Evolutionary conservation across 1,139 yeast genomes (phyloP).

Genomic region (Taphrina sp.): DNA sequence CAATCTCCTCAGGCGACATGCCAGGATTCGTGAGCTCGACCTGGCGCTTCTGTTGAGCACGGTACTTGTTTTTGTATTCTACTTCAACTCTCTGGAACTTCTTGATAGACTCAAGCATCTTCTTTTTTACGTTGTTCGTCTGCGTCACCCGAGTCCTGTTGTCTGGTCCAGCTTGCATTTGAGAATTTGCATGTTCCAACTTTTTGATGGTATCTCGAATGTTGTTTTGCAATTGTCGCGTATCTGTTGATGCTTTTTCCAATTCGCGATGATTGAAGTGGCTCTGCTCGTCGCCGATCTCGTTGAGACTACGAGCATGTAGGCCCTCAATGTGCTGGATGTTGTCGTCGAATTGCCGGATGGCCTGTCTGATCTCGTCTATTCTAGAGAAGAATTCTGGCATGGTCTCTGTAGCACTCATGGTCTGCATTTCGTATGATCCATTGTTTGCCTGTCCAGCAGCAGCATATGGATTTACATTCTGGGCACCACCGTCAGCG

Average conservation of each 20-base stretch:
- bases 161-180: conserved; percentile 41
- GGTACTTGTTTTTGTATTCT: conserved; percentile 77
- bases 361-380: conserved; percentile 73
- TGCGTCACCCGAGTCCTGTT: conserved; percentile 84
- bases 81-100: conserved; percentile 85
- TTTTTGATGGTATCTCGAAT: conserved; percentile 74
- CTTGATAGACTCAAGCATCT: conserved; percentile 81
- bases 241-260: conserved; percentile 73
- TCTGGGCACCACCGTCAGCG: conserved; percentile 11
- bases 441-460: conserved; percentile 1
- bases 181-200: conserved; percentile 67
- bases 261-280: conserved; percentile 70
- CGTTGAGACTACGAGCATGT: conserved; percentile 80
- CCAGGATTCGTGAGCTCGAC: conserved; percentile 90
- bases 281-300: conserved; percentile 72
- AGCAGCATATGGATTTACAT: conserved; percentile 20
- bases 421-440: conserved; percentile 27
- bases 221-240: conserved; percentile 70
- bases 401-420: conserved; percentile 22
- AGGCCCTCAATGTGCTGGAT: conserved; percentile 75
- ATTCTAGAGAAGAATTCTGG: conserved; percentile 49
- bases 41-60: conserved; percentile 89
- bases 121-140: conserved; percentile 82
- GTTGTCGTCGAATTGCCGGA: conserved; percentile 75
- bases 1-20: conserved; percentile 80